Evolutionary conservation across 371 early-diverging fungal species (phyloP).

Genomic region (Lichtheimia corymbifera): DNA sequence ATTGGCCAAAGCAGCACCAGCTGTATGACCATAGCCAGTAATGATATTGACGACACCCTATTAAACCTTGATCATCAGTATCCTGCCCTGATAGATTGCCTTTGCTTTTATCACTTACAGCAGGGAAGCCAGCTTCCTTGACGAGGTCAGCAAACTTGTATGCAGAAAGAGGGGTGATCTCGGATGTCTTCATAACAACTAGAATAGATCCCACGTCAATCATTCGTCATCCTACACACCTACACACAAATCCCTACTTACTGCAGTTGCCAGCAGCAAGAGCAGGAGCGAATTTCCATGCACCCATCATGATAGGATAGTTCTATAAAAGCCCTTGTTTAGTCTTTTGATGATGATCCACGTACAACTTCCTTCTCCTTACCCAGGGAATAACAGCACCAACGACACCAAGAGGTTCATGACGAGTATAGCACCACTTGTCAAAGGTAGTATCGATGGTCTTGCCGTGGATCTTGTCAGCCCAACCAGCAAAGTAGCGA

Average conservation of each 20-base stretch:
- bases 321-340: slow-evolving; percentile 10
- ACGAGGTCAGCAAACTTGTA: slow-evolving; percentile 48
- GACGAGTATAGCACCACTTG: slow-evolving; percentile 65
- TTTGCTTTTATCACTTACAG: slow-evolving; percentile 32
- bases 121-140: slow-evolving; percentile 47
- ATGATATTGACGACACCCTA: slow-evolving; percentile 80
- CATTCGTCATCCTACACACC: neutral
- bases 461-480: slow-evolving; percentile 67
- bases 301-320: slow-evolving; percentile 54
- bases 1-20: slow-evolving; percentile 28
- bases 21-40: slow-evolving; percentile 46
- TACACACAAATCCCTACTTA: slow-evolving; percentile 27
- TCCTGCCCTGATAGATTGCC: neutral
- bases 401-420: slow-evolving; percentile 81
- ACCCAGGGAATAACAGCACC: slow-evolving; percentile 72
- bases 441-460: slow-evolving; percentile 41
- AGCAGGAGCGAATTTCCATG: slow-evolving; percentile 91
- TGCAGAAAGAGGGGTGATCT: slow-evolving; percentile 55
- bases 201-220: neutral
- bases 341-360: neutral
- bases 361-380: neutral
- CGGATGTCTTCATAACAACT: slow-evolving; percentile 61
- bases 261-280: slow-evolving; percentile 71
- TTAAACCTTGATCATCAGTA: neutral
- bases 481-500: slow-evolving; percentile 81